Conservation (phyloP, 2,329 filamentous ascomycete species). For the Neofusicoccum parvum region DNA sequence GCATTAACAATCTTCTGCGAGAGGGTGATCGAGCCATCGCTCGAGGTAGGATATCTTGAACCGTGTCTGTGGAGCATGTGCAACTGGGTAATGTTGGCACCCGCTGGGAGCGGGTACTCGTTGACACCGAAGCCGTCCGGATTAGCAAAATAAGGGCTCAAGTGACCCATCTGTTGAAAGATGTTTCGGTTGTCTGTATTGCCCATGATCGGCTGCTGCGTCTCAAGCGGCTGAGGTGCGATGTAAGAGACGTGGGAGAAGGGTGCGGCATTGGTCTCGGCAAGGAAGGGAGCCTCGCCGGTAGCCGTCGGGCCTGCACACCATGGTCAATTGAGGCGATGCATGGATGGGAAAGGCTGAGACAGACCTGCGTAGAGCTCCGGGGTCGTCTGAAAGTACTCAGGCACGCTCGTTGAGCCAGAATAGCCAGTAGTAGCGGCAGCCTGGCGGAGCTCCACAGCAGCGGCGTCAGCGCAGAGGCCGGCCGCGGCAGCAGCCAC, state of each 20-base stretch:
- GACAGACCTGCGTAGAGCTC: slow-evolving; percentile 14
- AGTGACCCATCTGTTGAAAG: slow-evolving; percentile 69
- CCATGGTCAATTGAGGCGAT: not conserved
- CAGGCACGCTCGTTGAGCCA: not conserved
- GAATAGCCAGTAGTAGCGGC: not conserved
- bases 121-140: slow-evolving; percentile 71
- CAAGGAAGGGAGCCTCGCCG: slow-evolving; percentile 69
- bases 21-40: slow-evolving; percentile 60
- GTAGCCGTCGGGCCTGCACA: slow-evolving; percentile 67
- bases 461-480: slow-evolving; percentile 10
- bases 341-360: not conserved
- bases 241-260: slow-evolving; percentile 64
- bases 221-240: slow-evolving; percentile 71
- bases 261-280: slow-evolving; percentile 68
- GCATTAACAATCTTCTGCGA: slow-evolving; percentile 58
- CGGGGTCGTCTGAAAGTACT: slow-evolving; percentile 18
- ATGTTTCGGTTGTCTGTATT: slow-evolving; percentile 63
- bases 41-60: slow-evolving; percentile 69
- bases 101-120: slow-evolving; percentile 68
- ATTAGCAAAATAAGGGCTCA: slow-evolving; percentile 71
- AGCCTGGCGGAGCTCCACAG: not conserved
- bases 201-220: slow-evolving; percentile 66
- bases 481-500: not conserved
- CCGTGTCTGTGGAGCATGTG: slow-evolving; percentile 75
- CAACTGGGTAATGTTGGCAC: slow-evolving; percentile 69